These are phyloP conservation scores for Leccinum griseonigrum DNA, from an alignment of 1,284 basidiomycete genomes.

Conservation along the genomic window DNA sequence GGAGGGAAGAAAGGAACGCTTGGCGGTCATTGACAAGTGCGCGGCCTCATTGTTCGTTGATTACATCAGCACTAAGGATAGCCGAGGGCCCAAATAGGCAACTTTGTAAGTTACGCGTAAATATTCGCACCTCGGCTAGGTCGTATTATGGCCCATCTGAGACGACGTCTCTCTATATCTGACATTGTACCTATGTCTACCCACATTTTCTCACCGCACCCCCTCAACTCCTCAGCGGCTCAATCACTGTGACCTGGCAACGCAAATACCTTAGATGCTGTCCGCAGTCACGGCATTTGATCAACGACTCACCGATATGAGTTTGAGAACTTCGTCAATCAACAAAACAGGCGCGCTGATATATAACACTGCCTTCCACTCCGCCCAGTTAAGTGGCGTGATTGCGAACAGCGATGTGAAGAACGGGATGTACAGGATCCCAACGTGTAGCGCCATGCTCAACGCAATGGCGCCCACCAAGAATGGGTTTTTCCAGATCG, in stretches of 20 bases:
- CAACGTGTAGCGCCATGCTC: constrained; percentile 90
- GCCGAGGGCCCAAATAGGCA: background rate
- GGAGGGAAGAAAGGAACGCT: background rate
- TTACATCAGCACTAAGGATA: constrained; percentile 10
- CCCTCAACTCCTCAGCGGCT: constrained; percentile 30
- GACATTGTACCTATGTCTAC: background rate
- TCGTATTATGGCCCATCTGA: background rate
- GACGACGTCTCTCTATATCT: background rate
- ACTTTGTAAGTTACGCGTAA: background rate
- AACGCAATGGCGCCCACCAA: constrained; percentile 85
- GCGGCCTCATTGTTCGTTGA: background rate
- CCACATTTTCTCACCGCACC: background rate
- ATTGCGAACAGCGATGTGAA: constrained; percentile 92
- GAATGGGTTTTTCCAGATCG: constrained; percentile 93
- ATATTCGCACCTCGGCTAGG: background rate
- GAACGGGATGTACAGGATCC: constrained; percentile 94
- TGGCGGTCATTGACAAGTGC: background rate
- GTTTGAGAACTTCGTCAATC: constrained; percentile 92
- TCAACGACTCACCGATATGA: constrained; percentile 59
- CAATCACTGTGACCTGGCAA: constrained; percentile 36
- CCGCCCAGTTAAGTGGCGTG: constrained; percentile 84
- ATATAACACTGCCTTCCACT: constrained; percentile 94
- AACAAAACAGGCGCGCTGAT: constrained; percentile 87
- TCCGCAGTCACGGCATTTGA: background rate
- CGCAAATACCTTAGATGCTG: constrained; percentile 4